Conservation (phyloP, 1,284 basidiomycete genomes). For the Hypsizygus ulmarius region DNA sequence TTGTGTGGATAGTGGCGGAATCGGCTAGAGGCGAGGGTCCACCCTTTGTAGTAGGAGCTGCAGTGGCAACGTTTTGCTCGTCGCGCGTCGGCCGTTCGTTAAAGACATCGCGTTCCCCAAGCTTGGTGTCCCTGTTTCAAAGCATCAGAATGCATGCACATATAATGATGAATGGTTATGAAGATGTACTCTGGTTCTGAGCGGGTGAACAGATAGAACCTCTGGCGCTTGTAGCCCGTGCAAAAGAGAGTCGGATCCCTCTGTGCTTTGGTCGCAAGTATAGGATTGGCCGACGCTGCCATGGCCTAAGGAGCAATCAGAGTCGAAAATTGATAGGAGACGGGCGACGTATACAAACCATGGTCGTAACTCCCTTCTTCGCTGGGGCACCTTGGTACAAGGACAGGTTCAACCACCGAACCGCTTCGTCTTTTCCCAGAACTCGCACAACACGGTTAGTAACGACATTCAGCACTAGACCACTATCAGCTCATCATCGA, state of each 20-base stretch:
- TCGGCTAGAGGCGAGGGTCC: conserved; percentile 69
- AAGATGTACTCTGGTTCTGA: conserved; percentile 81
- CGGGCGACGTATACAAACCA: conserved; percentile 46
- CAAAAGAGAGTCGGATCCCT: conserved; percentile 93
- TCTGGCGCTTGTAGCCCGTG: conserved; percentile 87
- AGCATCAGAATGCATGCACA: background rate
- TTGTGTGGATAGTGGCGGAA: conserved; percentile 91
- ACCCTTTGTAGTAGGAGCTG: conserved; percentile 50
- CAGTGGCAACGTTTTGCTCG: conserved; percentile 87
- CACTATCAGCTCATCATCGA: background rate
- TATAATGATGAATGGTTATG: background rate
- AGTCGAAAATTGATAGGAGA: background rate
- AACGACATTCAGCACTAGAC: conserved; percentile 88
- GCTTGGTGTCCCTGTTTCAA: conserved; percentile 20
- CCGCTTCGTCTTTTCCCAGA: conserved; percentile 92
- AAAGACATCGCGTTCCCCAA: conserved; percentile 92
- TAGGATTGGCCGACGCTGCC: conserved; percentile 93
- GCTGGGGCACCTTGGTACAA: conserved; percentile 93
- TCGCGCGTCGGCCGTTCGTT: conserved; percentile 97
- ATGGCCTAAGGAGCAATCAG: conserved; percentile 60
- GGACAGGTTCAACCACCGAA: conserved; percentile 86
- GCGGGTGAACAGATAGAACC: conserved; percentile 98
- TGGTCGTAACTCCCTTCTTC: conserved; percentile 82
- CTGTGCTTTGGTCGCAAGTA: conserved; percentile 79
- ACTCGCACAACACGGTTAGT: conserved; percentile 92